Evolutionary conservation across 1,284 basidiomycete species (phyloP), one percentile per base, ranked within the genome.

Genomic region (Mycosarcoma mackinlayi): DNA sequence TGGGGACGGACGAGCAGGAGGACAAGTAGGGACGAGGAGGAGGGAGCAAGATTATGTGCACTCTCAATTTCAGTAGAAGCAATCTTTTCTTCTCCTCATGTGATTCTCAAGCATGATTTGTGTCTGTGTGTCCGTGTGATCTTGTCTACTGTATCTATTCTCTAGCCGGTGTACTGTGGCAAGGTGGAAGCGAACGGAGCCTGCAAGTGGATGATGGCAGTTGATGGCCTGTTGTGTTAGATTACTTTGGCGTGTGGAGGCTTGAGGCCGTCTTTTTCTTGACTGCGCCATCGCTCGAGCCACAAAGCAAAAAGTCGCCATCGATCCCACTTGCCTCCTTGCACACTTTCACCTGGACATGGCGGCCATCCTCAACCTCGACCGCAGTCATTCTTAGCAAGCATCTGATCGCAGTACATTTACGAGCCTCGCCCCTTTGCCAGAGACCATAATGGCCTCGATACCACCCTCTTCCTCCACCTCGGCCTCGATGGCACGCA

Each of bases 401-500:
- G n/a, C n/a, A n/a, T n/a, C n/a, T n/a, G n/a, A n/a, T n/a, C n/a
- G n/a, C n/a, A n/a, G n/a, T n/a, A n/a, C n/a, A n/a, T n/a, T n/a
- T n/a, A n/a, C n/a, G n/a, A n/a, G n/a, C n/a, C n/a, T n/a, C n/a
- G n/a, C n/a, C n/a, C n/a, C n/a, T n/a, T n/a, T n/a, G n/a, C n/a
- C n/a, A n/a, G n/a, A n/a, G n/a, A n/a, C n/a, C n/a, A 49, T 5
- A 1, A 64, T 64, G 61, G 44, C 55, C 1, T 35, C 61, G 5
- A 30, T 53, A 1, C 38, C 48, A 16, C 23, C 39, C 18, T 19
- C 60, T 9, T 50, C 53, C 10, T 46, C 56, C 4, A 24, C 49
- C 3, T 60, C 59, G 1, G 57, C 47, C 27, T 18, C 63, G 79
- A 89, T 87, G 46, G 92, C 92, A 7, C 86, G 90, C 66, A 88